These are phyloP conservation scores for Glutinoglossum americanum DNA, from an alignment of 495 filamentous ascomycete genomes.

Conservation along the genomic window DNA sequence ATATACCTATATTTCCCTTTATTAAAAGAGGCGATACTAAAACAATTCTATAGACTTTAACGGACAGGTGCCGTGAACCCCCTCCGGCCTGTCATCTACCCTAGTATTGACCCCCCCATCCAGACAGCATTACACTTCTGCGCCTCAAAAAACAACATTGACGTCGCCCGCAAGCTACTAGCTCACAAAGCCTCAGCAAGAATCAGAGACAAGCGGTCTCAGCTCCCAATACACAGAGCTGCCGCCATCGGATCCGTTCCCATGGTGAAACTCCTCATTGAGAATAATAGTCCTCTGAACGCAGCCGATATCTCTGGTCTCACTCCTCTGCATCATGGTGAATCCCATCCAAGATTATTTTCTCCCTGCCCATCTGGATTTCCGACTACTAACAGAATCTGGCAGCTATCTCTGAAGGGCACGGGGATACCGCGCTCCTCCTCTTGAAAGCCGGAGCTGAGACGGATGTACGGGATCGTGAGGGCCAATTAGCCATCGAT, in stretches of 20 bases:
- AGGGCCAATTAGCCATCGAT: conserved; percentile 56
- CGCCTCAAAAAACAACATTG: conserved; percentile 71
- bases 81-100: not conserved
- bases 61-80: conserved; percentile 31
- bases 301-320: conserved; percentile 65
- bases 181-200: conserved; percentile 55
- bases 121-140: conserved; percentile 82
- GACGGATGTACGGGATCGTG: conserved; percentile 49
- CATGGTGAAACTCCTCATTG: conserved; percentile 60
- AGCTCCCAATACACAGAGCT: conserved; percentile 75
- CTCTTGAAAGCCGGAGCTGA: conserved; percentile 73
- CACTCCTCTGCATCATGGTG: conserved; percentile 74
- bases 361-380: not conserved
- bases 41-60: conserved; percentile 19
- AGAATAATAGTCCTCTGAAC: conserved; percentile 63
- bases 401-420: conserved; percentile 55
- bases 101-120: not conserved
- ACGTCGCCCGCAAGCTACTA: conserved; percentile 57
- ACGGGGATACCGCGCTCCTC: conserved; percentile 69
- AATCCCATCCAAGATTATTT: not conserved
- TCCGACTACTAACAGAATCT: not conserved
- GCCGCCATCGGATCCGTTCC: conserved; percentile 76
- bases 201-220: conserved; percentile 65
- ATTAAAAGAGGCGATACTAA: not conserved
- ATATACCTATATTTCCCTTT: not conserved